Evolutionary conservation across 768 basidiomycete species (phyloP).

Genomic region (Candolleomyces efflorescens): DNA sequence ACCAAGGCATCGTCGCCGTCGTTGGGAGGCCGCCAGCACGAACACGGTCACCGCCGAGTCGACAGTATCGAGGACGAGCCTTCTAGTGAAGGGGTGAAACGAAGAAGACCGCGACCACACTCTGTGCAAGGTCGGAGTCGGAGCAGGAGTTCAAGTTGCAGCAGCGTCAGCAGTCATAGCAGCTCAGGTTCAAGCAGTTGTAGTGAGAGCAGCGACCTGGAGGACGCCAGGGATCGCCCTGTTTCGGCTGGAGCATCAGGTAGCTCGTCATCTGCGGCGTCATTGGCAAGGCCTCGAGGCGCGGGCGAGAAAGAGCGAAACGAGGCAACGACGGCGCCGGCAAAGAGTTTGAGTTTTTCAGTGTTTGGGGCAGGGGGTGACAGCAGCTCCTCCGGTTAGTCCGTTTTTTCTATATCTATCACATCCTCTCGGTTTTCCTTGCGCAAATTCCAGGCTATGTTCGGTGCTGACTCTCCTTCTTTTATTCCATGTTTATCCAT

Average conservation of each 20-base stretch:
- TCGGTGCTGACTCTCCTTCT: constrained; percentile 1
- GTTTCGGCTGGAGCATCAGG: neutral
- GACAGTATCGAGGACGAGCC: neutral
- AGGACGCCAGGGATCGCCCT: neutral
- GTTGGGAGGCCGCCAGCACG: neutral
- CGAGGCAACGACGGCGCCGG: neutral
- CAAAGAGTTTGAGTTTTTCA: neutral
- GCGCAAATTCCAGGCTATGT: neutral
- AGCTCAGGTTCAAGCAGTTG: neutral
- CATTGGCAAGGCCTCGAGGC: neutral
- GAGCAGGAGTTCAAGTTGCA: too few species aligned
- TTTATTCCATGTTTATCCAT: neutral
- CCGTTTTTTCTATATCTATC: too few species aligned
- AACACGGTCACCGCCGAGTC: neutral
- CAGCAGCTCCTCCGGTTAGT: neutral
- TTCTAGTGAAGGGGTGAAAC: neutral
- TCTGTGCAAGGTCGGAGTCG: neutral
- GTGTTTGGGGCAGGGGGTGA: neutral
- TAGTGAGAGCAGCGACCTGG: neutral
- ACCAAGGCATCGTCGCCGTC: neutral
- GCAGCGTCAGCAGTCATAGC: too few species aligned
- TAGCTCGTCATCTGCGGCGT: neutral
- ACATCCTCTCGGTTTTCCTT: neutral
- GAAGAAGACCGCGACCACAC: neutral
- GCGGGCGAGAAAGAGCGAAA: neutral